phyloP scores from a whole-genome alignment of 306 rosid species.

The Prinsepia uniflora region DNA sequence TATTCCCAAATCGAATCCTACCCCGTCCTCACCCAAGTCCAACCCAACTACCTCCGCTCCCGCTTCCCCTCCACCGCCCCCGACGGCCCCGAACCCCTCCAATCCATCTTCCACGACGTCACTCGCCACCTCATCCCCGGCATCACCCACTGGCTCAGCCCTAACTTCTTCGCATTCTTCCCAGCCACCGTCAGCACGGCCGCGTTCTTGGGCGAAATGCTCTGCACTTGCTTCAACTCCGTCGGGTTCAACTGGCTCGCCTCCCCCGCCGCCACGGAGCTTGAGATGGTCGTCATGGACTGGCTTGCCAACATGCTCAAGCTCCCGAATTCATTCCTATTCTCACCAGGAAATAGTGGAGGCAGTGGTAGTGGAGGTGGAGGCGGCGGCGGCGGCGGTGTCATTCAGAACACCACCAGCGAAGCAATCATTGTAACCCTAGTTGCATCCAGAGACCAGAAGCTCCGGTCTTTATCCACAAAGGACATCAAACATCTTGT shows the following conservation, averaged over 20 bases:
- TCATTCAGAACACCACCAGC: constrained; percentile 50
- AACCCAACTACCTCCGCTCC: constrained; percentile 40
- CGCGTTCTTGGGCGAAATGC: constrained; percentile 55
- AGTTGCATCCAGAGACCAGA: constrained; percentile 50
- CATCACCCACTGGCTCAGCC: constrained; percentile 64
- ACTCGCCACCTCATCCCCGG: constrained; percentile 47
- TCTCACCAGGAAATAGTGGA: constrained; percentile 6
- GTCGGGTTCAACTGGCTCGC: constrained; percentile 63
- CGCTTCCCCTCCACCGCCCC: constrained; percentile 43
- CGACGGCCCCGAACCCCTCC: constrained; percentile 38
- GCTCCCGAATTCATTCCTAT: constrained; percentile 42
- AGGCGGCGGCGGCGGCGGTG: constrained; percentile 51
- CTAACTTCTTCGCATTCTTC: constrained; percentile 49
- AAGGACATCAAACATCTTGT: constrained; percentile 32
- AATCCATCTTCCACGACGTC: constrained; percentile 50
- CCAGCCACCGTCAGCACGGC: constrained; percentile 53
- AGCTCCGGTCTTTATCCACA: constrained; percentile 11
- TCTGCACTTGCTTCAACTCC: constrained; percentile 46
- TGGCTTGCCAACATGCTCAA: constrained; percentile 53
- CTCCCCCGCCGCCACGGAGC: constrained; percentile 67
- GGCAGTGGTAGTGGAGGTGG: constrained; percentile 37
- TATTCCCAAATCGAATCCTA: constrained; percentile 33
- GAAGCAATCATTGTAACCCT: constrained; percentile 57
- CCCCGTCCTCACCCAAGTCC: constrained; percentile 43
- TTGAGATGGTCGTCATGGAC: constrained; percentile 55